Evolutionary conservation across 116 monocot genomes (phyloP).

Genomic region (Iris pallida): DNA sequence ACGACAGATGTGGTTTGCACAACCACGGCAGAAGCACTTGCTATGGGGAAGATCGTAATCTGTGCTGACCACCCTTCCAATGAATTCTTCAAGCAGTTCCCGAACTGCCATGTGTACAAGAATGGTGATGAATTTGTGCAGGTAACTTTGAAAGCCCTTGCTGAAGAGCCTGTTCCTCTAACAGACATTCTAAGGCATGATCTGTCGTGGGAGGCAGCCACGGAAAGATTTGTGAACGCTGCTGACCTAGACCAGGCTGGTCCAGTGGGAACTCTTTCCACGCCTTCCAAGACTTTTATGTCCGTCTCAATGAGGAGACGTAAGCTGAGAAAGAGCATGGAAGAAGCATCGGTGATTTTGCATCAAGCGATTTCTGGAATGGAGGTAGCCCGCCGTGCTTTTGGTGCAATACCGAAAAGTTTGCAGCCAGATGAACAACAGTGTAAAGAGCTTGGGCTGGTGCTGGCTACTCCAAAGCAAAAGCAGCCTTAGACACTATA

Average conservation of each 20-base stretch:
- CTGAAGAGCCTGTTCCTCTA: slow-evolving; percentile 48
- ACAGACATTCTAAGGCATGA: slow-evolving; percentile 61
- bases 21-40: slow-evolving; percentile 88
- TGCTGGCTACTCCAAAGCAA: slow-evolving; percentile 16
- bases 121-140: slow-evolving; percentile 54
- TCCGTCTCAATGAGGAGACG: slow-evolving; percentile 16
- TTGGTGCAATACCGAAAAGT: slow-evolving; percentile 75
- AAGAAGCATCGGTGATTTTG: slow-evolving; percentile 52
- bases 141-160: slow-evolving; percentile 45
- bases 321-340: slow-evolving; percentile 29
- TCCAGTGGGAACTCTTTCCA: neutral
- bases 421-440: slow-evolving; percentile 75
- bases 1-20: slow-evolving; percentile 91
- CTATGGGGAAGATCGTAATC: slow-evolving; percentile 87
- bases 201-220: slow-evolving; percentile 90
- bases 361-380: slow-evolving; percentile 66
- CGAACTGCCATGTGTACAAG: slow-evolving; percentile 63
- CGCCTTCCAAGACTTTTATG: slow-evolving; percentile 28
- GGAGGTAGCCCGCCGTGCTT: slow-evolving; percentile 54
- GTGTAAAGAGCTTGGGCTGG: slow-evolving; percentile 64
- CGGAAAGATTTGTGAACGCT: slow-evolving; percentile 57
- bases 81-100: slow-evolving; percentile 80
- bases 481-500: neutral
- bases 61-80: slow-evolving; percentile 91
- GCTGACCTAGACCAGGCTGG: slow-evolving; percentile 34